Base-by-base conservation (phyloP, 1,284 basidiomycete genomes). In the Apiotrichum akiyoshidainum region DNA sequence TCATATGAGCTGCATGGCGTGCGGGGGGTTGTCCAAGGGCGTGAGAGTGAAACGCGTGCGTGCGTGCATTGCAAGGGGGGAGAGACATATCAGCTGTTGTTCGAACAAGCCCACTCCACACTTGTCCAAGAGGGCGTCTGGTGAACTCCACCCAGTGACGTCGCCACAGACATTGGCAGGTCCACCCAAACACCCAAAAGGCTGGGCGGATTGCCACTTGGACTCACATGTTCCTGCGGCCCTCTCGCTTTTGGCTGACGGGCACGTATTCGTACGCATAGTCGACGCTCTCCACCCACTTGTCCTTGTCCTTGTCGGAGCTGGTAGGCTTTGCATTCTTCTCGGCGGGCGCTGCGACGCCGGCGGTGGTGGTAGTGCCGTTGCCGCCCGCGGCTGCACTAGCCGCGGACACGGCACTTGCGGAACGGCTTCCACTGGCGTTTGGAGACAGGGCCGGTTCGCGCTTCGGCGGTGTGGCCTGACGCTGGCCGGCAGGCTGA, bases 1-100 rank as follows among this genome's bases (percentile, higher is more conserved):
- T 91, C 86, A 75, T 93, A 94, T 60, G 87, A 84, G 73, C 90
- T 62, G 54, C 7, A 31, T 31, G 26, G 26, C 26, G 26, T 31
- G 26, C 4, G 26, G 26, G n/a, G n/a, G n/a, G n/a, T n/a, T n/a
- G 26, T 31, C 26, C 26, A 16, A 31, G 45, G 19, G 45, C 21
- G 22, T 5, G 45, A 11, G 21, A 46, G 37, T 39, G 53, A 31
- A 33, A 37, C 37, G 37, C 5, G 37, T 37, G 37, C 5, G 37
- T 37, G 11, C 37, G 11, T 37, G 11, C 14, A 13, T 16, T 2
- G 37, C 2, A 37, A 5, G 37, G 3, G 37, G 14, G 37, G 22
- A 19, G 41, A 40, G 52, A 45, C 42, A 44, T 17, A 17, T 44
- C 22, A 41, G 35, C 26, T 31, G 26, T 31, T 31, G 26, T 31